phyloP scores from a whole-genome alignment of 805 yeast genomes.

The Monosporozyma yasuniensis region DNA sequence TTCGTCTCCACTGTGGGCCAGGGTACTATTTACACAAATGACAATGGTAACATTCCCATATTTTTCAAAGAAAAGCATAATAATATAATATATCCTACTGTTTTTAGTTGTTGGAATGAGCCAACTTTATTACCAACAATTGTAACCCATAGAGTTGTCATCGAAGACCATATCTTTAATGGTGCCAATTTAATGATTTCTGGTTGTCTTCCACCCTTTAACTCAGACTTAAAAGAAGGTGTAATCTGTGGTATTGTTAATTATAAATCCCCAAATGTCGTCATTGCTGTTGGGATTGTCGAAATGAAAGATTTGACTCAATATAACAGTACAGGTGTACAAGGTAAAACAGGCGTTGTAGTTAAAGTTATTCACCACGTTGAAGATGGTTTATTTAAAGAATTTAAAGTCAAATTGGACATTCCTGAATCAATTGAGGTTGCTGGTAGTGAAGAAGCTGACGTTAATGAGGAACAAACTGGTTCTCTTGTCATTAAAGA shows the following conservation, averaged over 20 bases:
- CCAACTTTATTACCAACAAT: constrained; percentile 61
- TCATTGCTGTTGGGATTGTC: constrained; percentile 60
- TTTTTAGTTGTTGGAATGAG: constrained; percentile 61
- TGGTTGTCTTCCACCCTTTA: constrained; percentile 56
- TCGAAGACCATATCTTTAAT: constrained; percentile 47
- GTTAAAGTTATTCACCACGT: constrained; percentile 60
- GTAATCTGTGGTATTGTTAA: constrained; percentile 64
- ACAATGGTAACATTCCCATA: constrained; percentile 48
- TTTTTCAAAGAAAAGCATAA: constrained; percentile 61
- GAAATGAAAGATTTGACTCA: constrained; percentile 41
- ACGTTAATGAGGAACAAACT: constrained; percentile 3
- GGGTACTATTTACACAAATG: constrained; percentile 61
- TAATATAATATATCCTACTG: constrained; percentile 52
- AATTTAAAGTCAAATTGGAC: constrained; percentile 38
- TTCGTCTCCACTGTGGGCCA: constrained; percentile 45
- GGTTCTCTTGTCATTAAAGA: constrained; percentile 4
- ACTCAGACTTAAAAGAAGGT: constrained; percentile 40
- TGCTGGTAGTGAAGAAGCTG: constrained; percentile 4
- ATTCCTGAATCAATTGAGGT: constrained; percentile 32
- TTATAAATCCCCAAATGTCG: constrained; percentile 48
- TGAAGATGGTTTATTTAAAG: constrained; percentile 53
- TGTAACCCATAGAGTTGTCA: constrained; percentile 63
- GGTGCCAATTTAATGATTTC: constrained; percentile 83
- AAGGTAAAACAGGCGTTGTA: constrained; percentile 71
- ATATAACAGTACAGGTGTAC: constrained; percentile 32